Conservation (phyloP, 352 stramenopile genomes). For the Phytopythium mirpurense region DNA sequence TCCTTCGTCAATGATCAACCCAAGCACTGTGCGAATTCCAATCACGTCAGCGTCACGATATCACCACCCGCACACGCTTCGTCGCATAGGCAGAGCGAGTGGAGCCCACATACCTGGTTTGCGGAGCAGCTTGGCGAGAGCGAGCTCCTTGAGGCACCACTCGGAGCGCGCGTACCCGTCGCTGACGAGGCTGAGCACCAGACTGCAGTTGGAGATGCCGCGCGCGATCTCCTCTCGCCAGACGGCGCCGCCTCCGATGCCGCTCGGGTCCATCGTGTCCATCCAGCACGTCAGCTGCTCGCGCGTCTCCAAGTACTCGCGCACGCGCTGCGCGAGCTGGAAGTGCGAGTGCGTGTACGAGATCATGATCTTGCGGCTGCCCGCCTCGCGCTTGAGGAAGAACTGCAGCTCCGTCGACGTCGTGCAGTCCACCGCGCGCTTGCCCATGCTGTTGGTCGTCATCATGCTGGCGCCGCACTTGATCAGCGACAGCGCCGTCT, state of each 20-base stretch:
- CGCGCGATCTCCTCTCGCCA: slow-evolving; percentile 81
- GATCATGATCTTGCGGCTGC: slow-evolving; percentile 77
- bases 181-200: slow-evolving; percentile 69
- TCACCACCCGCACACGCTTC: too few species aligned
- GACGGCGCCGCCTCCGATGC: slow-evolving; percentile 66
- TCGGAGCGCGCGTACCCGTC: slow-evolving; percentile 70
- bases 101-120: slow-evolving; percentile 55
- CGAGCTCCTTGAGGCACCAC: slow-evolving; percentile 80
- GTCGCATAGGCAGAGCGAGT: too few species aligned
- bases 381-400: slow-evolving; percentile 65
- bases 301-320: slow-evolving; percentile 48
- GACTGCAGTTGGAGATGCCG: slow-evolving; percentile 65
- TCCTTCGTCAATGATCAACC: slow-evolving; percentile 47
- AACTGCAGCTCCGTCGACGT: slow-evolving; percentile 77
- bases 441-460: slow-evolving; percentile 50
- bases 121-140: slow-evolving; percentile 63
- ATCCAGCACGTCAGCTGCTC: slow-evolving; percentile 72
- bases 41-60: too few species aligned
- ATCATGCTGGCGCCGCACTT: slow-evolving; percentile 70
- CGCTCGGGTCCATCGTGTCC: slow-evolving; percentile 78
- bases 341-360: slow-evolving; percentile 73
- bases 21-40: slow-evolving; percentile 27
- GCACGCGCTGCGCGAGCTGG: slow-evolving; percentile 52
- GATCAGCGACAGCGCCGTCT: slow-evolving; percentile 63
- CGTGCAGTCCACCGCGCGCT: slow-evolving; percentile 74